Base-by-base conservation (phyloP, 441 rosid species). In the Viola pubescens region DNA sequence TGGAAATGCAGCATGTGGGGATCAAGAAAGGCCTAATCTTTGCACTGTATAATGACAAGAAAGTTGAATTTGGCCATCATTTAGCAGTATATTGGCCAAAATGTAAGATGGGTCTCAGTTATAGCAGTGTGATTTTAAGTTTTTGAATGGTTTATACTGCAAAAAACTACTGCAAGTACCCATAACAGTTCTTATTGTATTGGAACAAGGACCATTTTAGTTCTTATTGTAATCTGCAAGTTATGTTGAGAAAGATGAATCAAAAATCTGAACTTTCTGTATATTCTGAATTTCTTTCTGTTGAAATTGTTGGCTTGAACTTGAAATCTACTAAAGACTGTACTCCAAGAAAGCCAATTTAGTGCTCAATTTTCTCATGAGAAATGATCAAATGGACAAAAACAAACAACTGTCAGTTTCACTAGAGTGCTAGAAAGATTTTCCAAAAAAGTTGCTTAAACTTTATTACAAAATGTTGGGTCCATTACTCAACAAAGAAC, bases 1-100 rank as follows among this genome's bases (percentile, higher is more conserved):
- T 61, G 77, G 63, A 65, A 59, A 70, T 41, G 66, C 82, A 52
- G 79, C 68, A 62, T 67, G 67, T 10, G 72, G 73, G 48, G 81
- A 75, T 14, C 57, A 68, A 69, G 81, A 73, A 62, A 70, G 60
- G 59, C 64, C 51, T 51, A 67, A 60, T 65, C 65, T 75, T 49
- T 69, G 64, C 78, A 68, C 58, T 14, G 62, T 73, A 59, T 75
- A 57, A 53, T 9, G 26, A 8, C 4, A 43, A 13, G 11, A n/a
- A n/a, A 59, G 34, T 26, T 26, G 34, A 37, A 4, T 10, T 3
- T 37, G 42, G 38, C 5, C n/a, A 9, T 51, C 14, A 14, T 12
- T 26, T 26, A 26, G 34, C n/a, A 7, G 26, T 1, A 41, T 0
- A 45, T 11, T 5, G 8, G 9, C 37, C 7, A 26, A 47, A 43